phyloP scores from a whole-genome alignment of 257 asterid genomes.

The Solanum boliviense region DNA sequence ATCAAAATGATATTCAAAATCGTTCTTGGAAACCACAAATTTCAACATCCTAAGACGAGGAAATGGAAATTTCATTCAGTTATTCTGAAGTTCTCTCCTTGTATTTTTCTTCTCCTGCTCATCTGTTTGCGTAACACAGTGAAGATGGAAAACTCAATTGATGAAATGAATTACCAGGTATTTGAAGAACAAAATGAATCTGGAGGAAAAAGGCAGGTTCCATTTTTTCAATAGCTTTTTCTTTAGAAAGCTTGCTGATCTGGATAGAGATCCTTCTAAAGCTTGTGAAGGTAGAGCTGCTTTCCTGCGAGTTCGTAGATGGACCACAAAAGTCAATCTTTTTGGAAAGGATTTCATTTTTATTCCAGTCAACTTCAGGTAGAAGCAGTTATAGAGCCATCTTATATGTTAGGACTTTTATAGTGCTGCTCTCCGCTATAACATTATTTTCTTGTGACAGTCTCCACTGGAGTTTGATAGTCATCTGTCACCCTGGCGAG shows the following conservation, averaged over 20 bases:
- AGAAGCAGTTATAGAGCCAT: constrained; percentile 11
- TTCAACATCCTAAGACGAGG: neutral
- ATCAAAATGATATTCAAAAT: neutral
- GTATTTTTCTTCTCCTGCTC: neutral
- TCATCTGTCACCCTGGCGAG: constrained; percentile 86
- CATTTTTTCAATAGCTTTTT: constrained; percentile 88
- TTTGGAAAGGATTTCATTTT: constrained; percentile 73
- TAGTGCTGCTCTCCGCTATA: constrained; percentile 14
- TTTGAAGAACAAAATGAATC: constrained; percentile 32
- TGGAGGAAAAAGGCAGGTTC: constrained; percentile 49
- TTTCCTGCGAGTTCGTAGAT: constrained; percentile 66
- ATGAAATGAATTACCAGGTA: constrained; percentile 37
- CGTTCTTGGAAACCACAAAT: neutral
- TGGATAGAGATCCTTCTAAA: constrained; percentile 32
- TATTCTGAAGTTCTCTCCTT: neutral
- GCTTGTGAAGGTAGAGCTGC: constrained; percentile 43
- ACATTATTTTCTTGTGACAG: constrained; percentile 27
- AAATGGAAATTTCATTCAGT: neutral
- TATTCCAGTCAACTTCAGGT: constrained; percentile 91
- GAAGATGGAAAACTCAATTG: neutral
- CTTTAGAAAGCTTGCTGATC: constrained; percentile 70
- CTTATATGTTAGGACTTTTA: neutral
- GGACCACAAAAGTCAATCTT: constrained; percentile 74
- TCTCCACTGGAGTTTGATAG: constrained; percentile 94
- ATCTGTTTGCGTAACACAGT: neutral